These are phyloP conservation scores for Nannizzia gypsea DNA, from an alignment of 2,329 filamentous ascomycete species.

Conservation along the genomic window DNA sequence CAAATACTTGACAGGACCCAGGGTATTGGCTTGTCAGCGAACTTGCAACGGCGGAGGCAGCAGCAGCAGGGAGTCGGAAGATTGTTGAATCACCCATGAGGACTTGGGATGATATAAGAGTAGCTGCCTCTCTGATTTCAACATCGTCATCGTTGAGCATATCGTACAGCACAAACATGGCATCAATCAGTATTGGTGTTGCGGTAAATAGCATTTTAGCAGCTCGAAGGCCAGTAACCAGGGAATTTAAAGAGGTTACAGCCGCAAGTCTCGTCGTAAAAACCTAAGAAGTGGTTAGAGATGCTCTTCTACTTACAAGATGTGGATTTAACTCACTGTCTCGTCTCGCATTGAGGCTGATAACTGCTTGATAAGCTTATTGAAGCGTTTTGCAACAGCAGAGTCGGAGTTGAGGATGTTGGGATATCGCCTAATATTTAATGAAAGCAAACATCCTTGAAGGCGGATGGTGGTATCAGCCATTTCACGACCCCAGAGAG, in stretches of 20 bases:
- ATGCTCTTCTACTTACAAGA: background rate
- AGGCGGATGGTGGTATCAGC: constrained; percentile 28
- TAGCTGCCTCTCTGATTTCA: constrained; percentile 61
- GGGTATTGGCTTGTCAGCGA: constrained; percentile 28
- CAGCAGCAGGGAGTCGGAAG: constrained; percentile 36
- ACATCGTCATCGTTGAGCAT: constrained; percentile 83
- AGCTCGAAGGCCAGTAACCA: constrained; percentile 34
- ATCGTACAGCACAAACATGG: constrained; percentile 59
- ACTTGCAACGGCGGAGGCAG: constrained; percentile 30
- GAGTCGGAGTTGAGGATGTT: background rate
- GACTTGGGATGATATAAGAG: constrained; percentile 27
- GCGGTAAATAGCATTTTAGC: constrained; percentile 15
- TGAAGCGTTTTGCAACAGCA: constrained; percentile 13
- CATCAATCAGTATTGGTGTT: constrained; percentile 37
- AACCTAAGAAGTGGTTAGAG: constrained; percentile 19
- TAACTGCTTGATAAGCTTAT: constrained; percentile 25
- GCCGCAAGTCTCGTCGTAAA: constrained; percentile 31
- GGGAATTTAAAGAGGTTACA: constrained; percentile 24
- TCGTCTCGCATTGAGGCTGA: constrained; percentile 32
- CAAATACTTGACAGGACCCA: constrained; percentile 23
- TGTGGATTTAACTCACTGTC: constrained; percentile 23
- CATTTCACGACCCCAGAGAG: constrained; percentile 26
- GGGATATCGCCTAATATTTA: constrained; percentile 12
- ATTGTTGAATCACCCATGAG: constrained; percentile 18
- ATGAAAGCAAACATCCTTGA: constrained; percentile 27